Conservation (phyloP, 305 asterid species). For the Ajuga reptans region DNA sequence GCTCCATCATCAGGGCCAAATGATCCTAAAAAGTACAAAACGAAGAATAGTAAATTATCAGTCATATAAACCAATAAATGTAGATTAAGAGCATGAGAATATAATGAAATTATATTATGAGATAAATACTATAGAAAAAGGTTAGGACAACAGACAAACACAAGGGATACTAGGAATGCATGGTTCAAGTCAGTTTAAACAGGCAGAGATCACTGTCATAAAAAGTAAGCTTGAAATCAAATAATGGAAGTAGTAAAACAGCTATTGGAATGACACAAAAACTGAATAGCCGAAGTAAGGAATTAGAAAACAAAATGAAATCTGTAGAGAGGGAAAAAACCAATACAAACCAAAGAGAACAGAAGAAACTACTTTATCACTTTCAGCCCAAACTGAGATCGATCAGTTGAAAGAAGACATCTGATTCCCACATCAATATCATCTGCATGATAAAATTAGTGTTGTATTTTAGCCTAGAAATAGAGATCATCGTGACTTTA, state of each 20-base stretch:
- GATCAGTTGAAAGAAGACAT: background rate
- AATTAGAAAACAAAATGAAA: background rate
- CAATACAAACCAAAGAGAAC: conserved; percentile 3
- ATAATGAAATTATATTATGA: background rate
- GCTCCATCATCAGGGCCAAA: conserved; percentile 89
- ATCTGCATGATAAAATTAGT: conserved; percentile 14
- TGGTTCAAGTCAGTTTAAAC: background rate
- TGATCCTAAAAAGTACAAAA: conserved; percentile 48
- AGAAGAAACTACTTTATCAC: background rate
- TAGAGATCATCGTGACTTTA: background rate
- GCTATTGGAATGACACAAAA: background rate
- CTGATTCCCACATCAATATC: conserved; percentile 13
- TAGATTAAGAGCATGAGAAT: background rate
- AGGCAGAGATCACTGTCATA: background rate
- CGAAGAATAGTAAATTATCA: background rate
- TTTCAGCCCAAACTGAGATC: conserved; percentile 7
- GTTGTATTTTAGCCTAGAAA: background rate
- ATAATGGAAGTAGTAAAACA: background rate
- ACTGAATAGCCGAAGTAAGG: background rate
- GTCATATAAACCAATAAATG: background rate
- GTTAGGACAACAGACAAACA: background rate
- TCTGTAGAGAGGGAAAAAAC: background rate
- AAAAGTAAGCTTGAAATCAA: background rate
- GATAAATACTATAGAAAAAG: background rate
- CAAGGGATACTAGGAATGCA: background rate